Conservation (phyloP, 345 rosid genomes). For the Ricinus communis region DNA sequence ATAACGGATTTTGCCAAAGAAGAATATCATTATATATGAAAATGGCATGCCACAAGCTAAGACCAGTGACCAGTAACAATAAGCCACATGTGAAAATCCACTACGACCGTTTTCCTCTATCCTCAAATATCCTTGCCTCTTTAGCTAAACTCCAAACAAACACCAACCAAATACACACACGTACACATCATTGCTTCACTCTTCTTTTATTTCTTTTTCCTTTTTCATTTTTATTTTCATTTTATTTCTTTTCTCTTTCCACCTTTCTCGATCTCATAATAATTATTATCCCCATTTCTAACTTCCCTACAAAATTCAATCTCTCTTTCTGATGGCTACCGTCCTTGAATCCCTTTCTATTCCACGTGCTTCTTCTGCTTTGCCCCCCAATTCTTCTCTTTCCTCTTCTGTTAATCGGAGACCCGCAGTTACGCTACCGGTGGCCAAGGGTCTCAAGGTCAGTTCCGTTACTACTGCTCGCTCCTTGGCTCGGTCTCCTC, state of each 20-base stretch:
- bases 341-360: slow-evolving; percentile 32
- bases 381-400: slow-evolving; percentile 7
- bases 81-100: background rate
- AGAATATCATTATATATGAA: too few species aligned
- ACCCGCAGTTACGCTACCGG: slow-evolving; percentile 27
- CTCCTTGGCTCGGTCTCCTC: slow-evolving; percentile 9
- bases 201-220: background rate
- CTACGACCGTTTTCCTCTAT: background rate
- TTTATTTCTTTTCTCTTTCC: background rate
- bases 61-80: background rate
- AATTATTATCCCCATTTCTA: slow-evolving; percentile 1
- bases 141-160: slow-evolving; percentile 5
- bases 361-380: slow-evolving; percentile 20
- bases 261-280: slow-evolving; percentile 1
- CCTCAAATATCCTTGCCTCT: background rate
- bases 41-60: too few species aligned
- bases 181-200: background rate
- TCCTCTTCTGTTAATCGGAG: slow-evolving; percentile 12
- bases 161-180: background rate
- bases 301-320: slow-evolving; percentile 7
- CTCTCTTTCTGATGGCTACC: slow-evolving; percentile 29
- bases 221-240: too few species aligned
- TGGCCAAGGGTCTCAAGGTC: slow-evolving; percentile 34
- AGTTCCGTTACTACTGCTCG: slow-evolving; percentile 10
- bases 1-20: too few species aligned